These are phyloP conservation scores for Dacryopinax spathularia DNA, from an alignment of 768 basidiomycete species.

Conservation along the genomic window DNA sequence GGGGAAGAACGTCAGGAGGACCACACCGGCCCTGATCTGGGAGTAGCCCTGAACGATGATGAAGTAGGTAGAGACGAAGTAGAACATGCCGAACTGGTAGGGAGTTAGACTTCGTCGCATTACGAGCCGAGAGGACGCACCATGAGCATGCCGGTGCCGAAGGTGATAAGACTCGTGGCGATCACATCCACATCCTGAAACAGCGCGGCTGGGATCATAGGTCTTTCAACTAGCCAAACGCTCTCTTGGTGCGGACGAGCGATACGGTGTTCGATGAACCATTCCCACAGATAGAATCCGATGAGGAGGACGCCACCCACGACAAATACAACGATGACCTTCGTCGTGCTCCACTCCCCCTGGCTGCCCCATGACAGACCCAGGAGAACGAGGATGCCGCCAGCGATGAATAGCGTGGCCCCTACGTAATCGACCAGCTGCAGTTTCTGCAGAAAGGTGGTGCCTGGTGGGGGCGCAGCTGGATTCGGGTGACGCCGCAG, in stretches of 20 bases:
- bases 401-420: conserved; percentile 30
- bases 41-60: conserved; percentile 30
- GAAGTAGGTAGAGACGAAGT: conserved; percentile 41
- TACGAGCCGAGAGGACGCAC: conserved; percentile 18
- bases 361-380: conserved; percentile 40
- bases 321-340: conserved; percentile 35
- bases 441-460: conserved; percentile 19
- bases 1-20: conserved; percentile 39
- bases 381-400: conserved; percentile 35
- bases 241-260: neutral
- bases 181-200: conserved; percentile 33
- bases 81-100: conserved; percentile 24
- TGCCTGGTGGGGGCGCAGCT: neutral
- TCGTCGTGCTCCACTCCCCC: conserved; percentile 28
- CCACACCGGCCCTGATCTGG: conserved; percentile 31
- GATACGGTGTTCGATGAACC: conserved; percentile 23
- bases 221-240: conserved; percentile 17
- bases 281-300: conserved; percentile 33
- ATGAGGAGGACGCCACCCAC: conserved; percentile 33
- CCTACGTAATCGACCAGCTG: conserved; percentile 36
- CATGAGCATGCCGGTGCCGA: conserved; percentile 35
- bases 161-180: conserved; percentile 27
- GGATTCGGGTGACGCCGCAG: conserved; percentile 20
- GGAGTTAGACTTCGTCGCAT: neutral
- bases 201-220: conserved; percentile 35